These are phyloP conservation scores for Daldinia decipiens DNA, from an alignment of 495 filamentous ascomycete genomes.

Conservation along the genomic window DNA sequence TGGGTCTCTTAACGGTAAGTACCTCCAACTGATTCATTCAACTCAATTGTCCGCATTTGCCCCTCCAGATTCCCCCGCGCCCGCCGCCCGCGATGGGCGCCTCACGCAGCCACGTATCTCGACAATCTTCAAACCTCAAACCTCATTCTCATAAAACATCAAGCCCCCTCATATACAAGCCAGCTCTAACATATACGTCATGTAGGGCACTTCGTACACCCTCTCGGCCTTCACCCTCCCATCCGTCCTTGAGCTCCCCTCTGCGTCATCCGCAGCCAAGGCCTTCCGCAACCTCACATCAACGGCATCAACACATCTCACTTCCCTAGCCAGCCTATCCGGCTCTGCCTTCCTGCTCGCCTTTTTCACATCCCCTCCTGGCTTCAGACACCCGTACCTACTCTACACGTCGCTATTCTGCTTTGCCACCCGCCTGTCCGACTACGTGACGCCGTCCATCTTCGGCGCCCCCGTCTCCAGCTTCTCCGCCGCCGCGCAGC, in stretches of 20 bases:
- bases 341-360: constrained; percentile 74
- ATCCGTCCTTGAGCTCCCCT: constrained; percentile 78
- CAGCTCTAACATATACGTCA: background rate
- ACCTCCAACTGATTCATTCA: background rate
- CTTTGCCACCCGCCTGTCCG: constrained; percentile 64
- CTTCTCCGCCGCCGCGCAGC: constrained; percentile 40
- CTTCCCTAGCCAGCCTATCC: constrained; percentile 69
- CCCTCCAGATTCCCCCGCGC: constrained; percentile 36
- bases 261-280: constrained; percentile 70
- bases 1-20: constrained; percentile 86
- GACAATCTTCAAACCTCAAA: background rate
- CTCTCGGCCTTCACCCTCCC: constrained; percentile 77
- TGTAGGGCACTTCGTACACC: constrained; percentile 85
- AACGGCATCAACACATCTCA: constrained; percentile 66
- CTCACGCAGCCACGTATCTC: constrained; percentile 2
- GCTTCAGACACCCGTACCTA: constrained; percentile 83
- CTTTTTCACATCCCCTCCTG: constrained; percentile 74
- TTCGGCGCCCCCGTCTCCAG: constrained; percentile 45
- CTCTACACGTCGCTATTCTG: constrained; percentile 77
- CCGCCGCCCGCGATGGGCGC: constrained; percentile 24
- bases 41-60: constrained; percentile 30
- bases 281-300: constrained; percentile 71
- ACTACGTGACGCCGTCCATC: constrained; percentile 64
- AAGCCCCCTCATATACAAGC: background rate
- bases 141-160: constrained; percentile 10